phyloP scores from a whole-genome alignment of 805 yeast species.

The Jamesozyma gamospora region DNA sequence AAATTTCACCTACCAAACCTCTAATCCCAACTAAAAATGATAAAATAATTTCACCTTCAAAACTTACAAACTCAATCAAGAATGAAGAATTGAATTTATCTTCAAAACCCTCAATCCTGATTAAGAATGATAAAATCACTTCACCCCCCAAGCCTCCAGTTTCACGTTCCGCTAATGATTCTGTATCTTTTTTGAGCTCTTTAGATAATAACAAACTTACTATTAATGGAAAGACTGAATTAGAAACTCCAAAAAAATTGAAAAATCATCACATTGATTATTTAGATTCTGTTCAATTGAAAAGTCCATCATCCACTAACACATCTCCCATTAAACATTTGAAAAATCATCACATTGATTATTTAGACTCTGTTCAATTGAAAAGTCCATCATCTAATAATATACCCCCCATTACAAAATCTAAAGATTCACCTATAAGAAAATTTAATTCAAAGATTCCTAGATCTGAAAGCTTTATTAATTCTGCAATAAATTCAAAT shows the following conservation, averaged over 20 bases:
- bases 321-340: too few relatives aligned
- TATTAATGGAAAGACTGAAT: neutral
- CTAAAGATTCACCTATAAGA: neutral
- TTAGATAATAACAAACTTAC: conserved; percentile 16
- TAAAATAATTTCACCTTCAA: neutral
- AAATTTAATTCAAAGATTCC: neutral
- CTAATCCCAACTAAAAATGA: neutral
- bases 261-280: conserved; percentile 9
- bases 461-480: conserved; percentile 16
- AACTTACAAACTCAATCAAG: too few relatives aligned
- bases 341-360: conserved; percentile 8
- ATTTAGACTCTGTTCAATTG: conserved; percentile 16
- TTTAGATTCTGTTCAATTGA: conserved; percentile 17
- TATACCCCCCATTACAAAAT: neutral
- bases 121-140: neutral
- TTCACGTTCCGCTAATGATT: conserved; percentile 1
- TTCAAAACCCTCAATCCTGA: too few relatives aligned
- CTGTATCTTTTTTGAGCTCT: conserved; percentile 12
- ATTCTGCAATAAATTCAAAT: conserved; percentile 12
- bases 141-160: conserved; percentile 5
- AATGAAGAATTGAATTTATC: too few relatives aligned
- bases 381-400: conserved; percentile 5
- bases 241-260: neutral
- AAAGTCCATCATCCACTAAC: conserved; percentile 3
- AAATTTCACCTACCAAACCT: too few relatives aligned